These are phyloP conservation scores for Arxiozyma slooffiae DNA, from an alignment of 1,139 yeast genomes.

Conservation along the genomic window DNA sequence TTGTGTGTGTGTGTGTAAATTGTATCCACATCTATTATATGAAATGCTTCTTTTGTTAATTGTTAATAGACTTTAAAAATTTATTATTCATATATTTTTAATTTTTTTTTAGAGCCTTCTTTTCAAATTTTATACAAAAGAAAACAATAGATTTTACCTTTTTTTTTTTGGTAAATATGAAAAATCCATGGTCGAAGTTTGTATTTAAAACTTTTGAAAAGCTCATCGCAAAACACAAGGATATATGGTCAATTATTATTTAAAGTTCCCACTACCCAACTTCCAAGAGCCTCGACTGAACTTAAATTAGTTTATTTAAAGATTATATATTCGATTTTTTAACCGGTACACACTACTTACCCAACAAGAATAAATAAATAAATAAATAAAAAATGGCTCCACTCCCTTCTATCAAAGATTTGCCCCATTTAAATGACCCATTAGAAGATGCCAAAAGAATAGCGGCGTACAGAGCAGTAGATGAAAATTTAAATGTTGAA, in stretches of 20 bases:
- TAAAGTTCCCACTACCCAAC: background rate
- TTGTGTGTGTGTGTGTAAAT: no score
- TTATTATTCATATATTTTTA: background rate
- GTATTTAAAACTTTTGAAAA: background rate
- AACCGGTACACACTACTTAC: no score
- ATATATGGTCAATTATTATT: background rate
- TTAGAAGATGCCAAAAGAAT: conserved; percentile 49
- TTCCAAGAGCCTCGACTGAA: background rate
- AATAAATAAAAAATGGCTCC: conserved; percentile 1
- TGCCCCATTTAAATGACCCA: conserved; percentile 19
- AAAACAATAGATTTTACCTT: background rate
- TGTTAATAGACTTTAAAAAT: background rate
- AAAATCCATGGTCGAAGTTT: background rate
- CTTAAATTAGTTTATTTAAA: background rate
- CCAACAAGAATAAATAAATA: background rate
- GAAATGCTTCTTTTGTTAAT: background rate
- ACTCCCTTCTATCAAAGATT: conserved; percentile 7
- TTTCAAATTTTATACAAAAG: background rate
- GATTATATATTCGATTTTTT: background rate
- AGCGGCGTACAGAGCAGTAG: conserved; percentile 90
- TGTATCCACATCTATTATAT: background rate
- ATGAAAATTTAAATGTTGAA: conserved; percentile 61
- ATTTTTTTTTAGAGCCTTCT: background rate
- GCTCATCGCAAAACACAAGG: background rate
- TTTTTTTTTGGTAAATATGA: no score